Conservation (phyloP, 2,329 filamentous ascomycete genomes). For the Aspergillus japonicus region DNA sequence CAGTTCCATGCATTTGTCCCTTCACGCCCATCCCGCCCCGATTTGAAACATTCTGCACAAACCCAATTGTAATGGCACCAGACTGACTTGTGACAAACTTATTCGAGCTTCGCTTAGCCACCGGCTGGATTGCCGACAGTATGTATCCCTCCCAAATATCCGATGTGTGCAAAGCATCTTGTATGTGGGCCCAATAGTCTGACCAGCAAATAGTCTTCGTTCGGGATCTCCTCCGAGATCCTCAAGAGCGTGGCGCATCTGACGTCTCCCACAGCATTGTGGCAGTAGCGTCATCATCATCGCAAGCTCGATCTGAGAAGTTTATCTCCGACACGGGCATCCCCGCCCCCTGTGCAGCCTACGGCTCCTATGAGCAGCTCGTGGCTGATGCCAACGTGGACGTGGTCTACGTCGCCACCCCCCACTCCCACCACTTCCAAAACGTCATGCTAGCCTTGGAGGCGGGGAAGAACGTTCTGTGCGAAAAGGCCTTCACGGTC, state of each 20-base stretch:
- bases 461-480: slow-evolving; percentile 83
- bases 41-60: background rate
- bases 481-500: slow-evolving; percentile 87
- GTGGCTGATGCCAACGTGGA: slow-evolving; percentile 76
- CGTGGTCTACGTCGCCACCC: slow-evolving; percentile 85
- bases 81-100: slow-evolving; percentile 15
- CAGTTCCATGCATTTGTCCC: too few relatives aligned
- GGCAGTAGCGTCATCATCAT: slow-evolving; percentile 77
- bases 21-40: too few relatives aligned
- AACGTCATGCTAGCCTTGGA: slow-evolving; percentile 81
- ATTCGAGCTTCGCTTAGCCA: slow-evolving; percentile 33
- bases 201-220: slow-evolving; percentile 55
- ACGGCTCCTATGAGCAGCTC: slow-evolving; percentile 79
- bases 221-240: slow-evolving; percentile 75
- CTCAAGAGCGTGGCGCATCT: slow-evolving; percentile 64
- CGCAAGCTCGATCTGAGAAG: slow-evolving; percentile 64
- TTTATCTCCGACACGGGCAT: slow-evolving; percentile 72
- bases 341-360: slow-evolving; percentile 66
- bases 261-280: slow-evolving; percentile 76
- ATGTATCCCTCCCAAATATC: slow-evolving; percentile 12
- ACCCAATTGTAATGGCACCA: background rate
- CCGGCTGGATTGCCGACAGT: slow-evolving; percentile 45
- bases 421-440: slow-evolving; percentile 91
- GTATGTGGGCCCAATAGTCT: background rate
- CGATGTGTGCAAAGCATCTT: background rate